Percentiles rank a stretch among this genome's conserved stretches.
These are phyloP conservation scores for Verticillium isaacii DNA, from an alignment of 2,329 filamentous ascomycete species.

Conservation along the genomic window DNA sequence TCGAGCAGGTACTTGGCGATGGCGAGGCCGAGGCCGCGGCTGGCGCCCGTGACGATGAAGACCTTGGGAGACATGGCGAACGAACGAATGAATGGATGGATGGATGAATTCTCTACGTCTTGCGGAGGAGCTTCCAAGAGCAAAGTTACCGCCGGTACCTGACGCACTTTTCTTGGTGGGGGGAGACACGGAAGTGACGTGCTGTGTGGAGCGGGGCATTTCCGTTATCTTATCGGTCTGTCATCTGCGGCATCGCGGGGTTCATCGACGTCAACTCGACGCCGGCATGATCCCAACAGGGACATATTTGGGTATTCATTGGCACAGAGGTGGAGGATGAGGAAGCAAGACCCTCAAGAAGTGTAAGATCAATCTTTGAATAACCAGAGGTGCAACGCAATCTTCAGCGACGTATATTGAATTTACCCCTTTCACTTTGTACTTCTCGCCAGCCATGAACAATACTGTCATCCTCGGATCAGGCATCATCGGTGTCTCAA, in stretches of 20 bases:
- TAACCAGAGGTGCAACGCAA: too few relatives aligned
- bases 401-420: background rate
- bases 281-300: background rate
- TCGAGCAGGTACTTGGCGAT: conserved; percentile 46
- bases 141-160: background rate
- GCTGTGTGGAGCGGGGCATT: background rate
- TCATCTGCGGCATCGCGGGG: background rate
- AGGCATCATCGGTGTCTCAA: conserved; percentile 66
- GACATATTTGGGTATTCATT: background rate
- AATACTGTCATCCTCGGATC: conserved; percentile 63
- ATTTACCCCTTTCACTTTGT: background rate
- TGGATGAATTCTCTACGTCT: background rate
- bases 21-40: conserved; percentile 57
- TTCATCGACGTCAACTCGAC: background rate
- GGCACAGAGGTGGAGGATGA: background rate
- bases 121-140: background rate
- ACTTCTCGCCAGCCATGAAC: conserved; percentile 26
- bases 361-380: too few relatives aligned
- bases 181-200: background rate
- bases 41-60: conserved; percentile 65
- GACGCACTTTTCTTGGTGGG: background rate
- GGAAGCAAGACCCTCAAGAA: background rate
- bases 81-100: background rate
- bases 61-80: conserved; percentile 54
- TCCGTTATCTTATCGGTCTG: background rate